Evolutionary conservation across 2,329 filamentous ascomycete species (phyloP), one percentile per base, ranked within the genome.

Genomic region (Anisogramma anomala): DNA sequence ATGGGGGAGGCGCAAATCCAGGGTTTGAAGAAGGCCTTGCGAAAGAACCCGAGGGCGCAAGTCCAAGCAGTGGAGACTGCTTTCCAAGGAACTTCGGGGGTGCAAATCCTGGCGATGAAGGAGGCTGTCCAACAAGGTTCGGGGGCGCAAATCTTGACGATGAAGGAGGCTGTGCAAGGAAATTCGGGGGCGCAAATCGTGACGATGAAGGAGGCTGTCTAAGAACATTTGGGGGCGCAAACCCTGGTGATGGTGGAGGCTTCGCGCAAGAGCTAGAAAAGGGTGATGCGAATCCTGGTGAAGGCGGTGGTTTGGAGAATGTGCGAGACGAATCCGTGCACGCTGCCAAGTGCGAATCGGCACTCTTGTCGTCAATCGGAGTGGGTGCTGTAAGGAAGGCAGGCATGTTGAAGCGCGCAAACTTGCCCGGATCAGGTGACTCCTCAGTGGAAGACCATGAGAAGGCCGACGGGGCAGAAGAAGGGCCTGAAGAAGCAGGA

Each of bases 401-500:
- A 26, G 58, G 55, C 30, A 63, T 53, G 37, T 62, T 60, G 43
- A 69, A 69, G 3, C 61, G 61, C 13, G 60, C 60, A 35, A 59
- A 58, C 23, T 56, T 62, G 22, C 60, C 59, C 4, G 53, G 54
- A 33, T 64, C 62, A n/a, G 56, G 55, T 23, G 64, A 61, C 33
- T 68, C 65, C 36, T 69, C 67, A 36, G 64, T 61, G 43, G 71
- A 65, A 7, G 65, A 63, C 74, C 77, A 82, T 1, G 72, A 71
- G 41, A 76, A 72, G 39, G 65, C 76, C 7, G 76, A 74, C 1
- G 79, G 79, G 2, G 79, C 79, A 2, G 79, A 82, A 0, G 77
- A 79, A 9, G 79, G 78, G 0, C 78, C 78, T 0, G 77, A 71
- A 1, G 72, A 73, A 15, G 78, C 66, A 3, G 66, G 56, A 27